Base-by-base conservation (phyloP, 495 filamentous ascomycete genomes). In the Xylaria scruposa region DNA sequence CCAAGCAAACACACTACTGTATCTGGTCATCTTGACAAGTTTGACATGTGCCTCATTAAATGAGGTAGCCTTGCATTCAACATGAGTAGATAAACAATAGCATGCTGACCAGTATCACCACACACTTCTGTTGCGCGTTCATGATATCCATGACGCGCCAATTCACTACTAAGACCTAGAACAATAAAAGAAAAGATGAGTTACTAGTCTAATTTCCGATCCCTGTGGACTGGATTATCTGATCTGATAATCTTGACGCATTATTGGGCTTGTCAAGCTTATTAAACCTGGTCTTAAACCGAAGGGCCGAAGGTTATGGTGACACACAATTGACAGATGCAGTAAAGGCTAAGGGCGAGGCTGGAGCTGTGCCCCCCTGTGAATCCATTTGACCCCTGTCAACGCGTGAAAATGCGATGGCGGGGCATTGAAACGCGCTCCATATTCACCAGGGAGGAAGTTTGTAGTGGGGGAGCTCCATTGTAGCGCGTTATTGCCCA, bases 401-500 rank as follows among this genome's bases (percentile, higher is more conserved):
- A 40, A 74, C 73, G 74, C 70, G 74, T 61, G 53, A 74, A 75
- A 76, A 66, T 61, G 67, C 68, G 66, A 74, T 74, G 71, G 75
- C 72, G 74, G 77, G 77, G 72, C 68, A 26, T 8, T 10, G 0
- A 46, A 67, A 67, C 70, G 70, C 70, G 70, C 44, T 59, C 36
- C 40, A 49, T 8, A 31, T 31, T 31, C 29, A 31, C 3, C 1
- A 26, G 46, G 54, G 33, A 5, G 58, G 29, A 60, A 2, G 46
- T 49, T 53, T 46, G 38, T 67, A 66, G 67, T 72, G 69, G 67
- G 72, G 72, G 51, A 19, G 13, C 42, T 59, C 56, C 33, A 44
- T 44, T 63, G 60, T 67, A 69, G 67, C 67, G 67, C 54, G 67
- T 69, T 67, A 21, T 56, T 65, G 70, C 63, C n/a, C 60, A 26